Base-by-base conservation (phyloP, 2,329 filamentous ascomycete species). In the Paecilomyces sp. region DNA sequence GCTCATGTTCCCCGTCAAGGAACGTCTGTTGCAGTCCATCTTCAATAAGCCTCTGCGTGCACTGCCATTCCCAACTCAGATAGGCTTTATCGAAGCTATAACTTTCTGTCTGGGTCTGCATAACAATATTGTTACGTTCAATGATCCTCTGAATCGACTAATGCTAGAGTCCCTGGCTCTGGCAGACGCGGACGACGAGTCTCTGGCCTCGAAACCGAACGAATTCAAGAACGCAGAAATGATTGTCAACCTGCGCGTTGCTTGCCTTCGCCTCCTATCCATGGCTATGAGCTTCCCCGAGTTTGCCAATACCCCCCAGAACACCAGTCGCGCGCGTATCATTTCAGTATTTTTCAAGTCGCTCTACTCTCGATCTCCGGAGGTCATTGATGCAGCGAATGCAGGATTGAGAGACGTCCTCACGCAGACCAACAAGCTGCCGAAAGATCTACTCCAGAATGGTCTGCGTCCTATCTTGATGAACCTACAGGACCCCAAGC, bases 301-400 rank as follows among this genome's bases (percentile, higher is more conserved):
- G 34, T 97, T 97, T 71, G 88, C 88, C 61, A 91, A 90, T 58
- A 87, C 85, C 1, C 83, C 86, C 41, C 86, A 86, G 55, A 89
- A 89, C 64, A 81, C 82, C 50, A 85, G 80, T 47, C 79, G 82
- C 61, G 77, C 81, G 61, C 81, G 85, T 53, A 96, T 97, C 55
- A 92, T 99, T 18, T 87, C 90, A 0, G 92, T 97, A 1, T 99
- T 99, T 78, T 99, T 99, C 83, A 97, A 97, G 71, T 95, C 91
- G 41, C 81, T 99, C 1, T 99, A 99, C 74, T 93, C 91, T 0
- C 92, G 95, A 70, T 95, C 92, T 3, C 88, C 89, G 54, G 90
- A 92, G 50, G 96, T 96, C 2, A 95, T 97, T 57, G 90, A 94
- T 60, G 93, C 94, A 3, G 94, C 95, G 6, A 96, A 97, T 70